Evolutionary conservation across 768 basidiomycete genomes (phyloP).

Genomic region (Suillus lakei): DNA sequence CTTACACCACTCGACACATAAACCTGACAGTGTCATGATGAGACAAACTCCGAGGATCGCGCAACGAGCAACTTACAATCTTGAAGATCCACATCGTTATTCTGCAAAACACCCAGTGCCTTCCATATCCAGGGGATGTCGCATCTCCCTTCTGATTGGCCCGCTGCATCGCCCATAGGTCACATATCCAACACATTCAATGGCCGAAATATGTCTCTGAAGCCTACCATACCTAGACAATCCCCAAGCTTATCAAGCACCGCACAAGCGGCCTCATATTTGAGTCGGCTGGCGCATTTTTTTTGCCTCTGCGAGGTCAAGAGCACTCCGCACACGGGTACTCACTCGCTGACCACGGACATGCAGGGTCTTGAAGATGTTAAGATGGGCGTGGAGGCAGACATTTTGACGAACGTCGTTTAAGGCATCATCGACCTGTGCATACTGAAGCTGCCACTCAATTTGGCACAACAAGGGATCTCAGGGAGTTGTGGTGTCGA

Average conservation of each 20-base stretch:
- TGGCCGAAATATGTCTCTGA: neutral
- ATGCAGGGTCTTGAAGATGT: neutral
- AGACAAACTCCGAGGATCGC: neutral
- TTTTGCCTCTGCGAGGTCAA: neutral
- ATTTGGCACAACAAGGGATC: neutral
- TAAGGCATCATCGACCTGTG: neutral
- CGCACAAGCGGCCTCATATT: neutral
- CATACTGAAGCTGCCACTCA: neutral
- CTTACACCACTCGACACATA: slow-evolving; percentile 4
- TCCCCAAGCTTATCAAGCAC: neutral
- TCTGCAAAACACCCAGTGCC: neutral
- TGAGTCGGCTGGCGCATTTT: neutral
- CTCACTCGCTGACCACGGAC: neutral
- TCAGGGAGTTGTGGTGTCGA: neutral
- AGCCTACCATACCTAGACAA: neutral
- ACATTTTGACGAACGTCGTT: neutral
- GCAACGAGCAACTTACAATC: neutral
- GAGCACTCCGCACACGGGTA: neutral
- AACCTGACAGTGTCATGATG: neutral
- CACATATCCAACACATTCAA: neutral
- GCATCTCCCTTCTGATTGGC: no score
- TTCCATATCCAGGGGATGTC: no score
- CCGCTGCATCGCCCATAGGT: neutral
- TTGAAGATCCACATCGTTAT: neutral
- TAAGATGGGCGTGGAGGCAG: neutral